Percentiles rank a stretch among this genome's conserved stretches.
Evolutionary conservation across 1,139 yeast genomes (phyloP).

Genomic region (Taiozyma sp.): DNA sequence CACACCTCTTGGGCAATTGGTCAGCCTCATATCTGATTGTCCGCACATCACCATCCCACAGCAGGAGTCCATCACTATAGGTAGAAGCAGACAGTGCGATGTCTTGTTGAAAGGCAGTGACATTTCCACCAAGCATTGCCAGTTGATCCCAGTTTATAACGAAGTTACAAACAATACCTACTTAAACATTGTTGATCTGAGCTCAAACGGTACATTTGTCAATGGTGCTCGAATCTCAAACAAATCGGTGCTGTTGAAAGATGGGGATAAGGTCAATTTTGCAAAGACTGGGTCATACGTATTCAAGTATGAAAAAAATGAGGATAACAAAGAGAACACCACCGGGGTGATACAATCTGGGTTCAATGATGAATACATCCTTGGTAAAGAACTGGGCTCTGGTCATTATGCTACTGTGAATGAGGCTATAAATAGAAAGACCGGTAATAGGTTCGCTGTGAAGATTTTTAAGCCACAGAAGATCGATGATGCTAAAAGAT

Average conservation of each 20-base stretch:
- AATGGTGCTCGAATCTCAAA: slow-evolving; percentile 54
- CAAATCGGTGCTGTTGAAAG: slow-evolving; percentile 43
- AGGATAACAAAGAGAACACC: slow-evolving; percentile 10
- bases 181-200: slow-evolving; percentile 49
- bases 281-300: slow-evolving; percentile 58
- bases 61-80: slow-evolving; percentile 29
- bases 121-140: slow-evolving; percentile 65
- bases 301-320: slow-evolving; percentile 39
- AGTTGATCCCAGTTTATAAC: slow-evolving; percentile 36
- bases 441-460: slow-evolving; percentile 64
- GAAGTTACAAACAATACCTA: slow-evolving; percentile 34
- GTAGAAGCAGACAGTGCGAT: slow-evolving; percentile 64
- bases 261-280: slow-evolving; percentile 62
- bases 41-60: slow-evolving; percentile 5
- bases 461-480: slow-evolving; percentile 73
- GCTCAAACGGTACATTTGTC: slow-evolving; percentile 65
- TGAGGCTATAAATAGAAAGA: slow-evolving; percentile 54
- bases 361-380: slow-evolving; percentile 56
- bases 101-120: slow-evolving; percentile 51
- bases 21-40: not conserved
- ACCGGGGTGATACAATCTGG: slow-evolving; percentile 13
- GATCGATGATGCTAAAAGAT: slow-evolving; percentile 41
- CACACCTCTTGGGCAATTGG: not conserved
- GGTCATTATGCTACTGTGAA: slow-evolving; percentile 81
- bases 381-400: slow-evolving; percentile 62